Evolutionary conservation across 2,329 filamentous ascomycete genomes (phyloP), one percentile per base, ranked within the genome.

Genomic region (Allantophomopsis cytisporea): DNA sequence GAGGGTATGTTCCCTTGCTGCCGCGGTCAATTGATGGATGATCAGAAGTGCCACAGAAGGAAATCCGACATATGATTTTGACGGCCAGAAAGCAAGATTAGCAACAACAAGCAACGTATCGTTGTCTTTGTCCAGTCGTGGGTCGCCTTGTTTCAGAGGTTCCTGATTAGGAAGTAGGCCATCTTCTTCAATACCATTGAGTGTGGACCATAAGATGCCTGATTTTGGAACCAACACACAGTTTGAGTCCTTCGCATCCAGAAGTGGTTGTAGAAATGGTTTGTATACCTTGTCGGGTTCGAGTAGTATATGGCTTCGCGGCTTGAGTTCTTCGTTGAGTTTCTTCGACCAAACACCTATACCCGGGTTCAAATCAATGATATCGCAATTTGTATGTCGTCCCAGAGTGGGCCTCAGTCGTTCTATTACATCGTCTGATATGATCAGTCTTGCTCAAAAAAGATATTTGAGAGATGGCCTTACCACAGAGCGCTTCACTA

Each of bases 291-390:
- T 59, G 28, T 83, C 72, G 2, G 79, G 76, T 52, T 96, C 88
- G 59, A 95, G 68, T 33, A 98, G 66, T 35, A 95, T 63, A 62
- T 98, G 91, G 5, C 74, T 78, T 41, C 86, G 77, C 4, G 89
- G 89, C 50, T 85, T 63, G 7, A 98, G 65, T 35, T 71, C 62
- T 0, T 84, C 68, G 54, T 94, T 77, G 1, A 96, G 64, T 50
- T 80, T 83, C 20, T 66, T 65, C 28, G 88, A 94, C 75, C 82
- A 91, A 2, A 94, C 39, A 7, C 87, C 85, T 1, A 64, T 63
- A 12, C 87, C 87, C 0, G 89, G 89, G 56, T 88, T 85, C 41
- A 94, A 64, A 54, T 96, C 89, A 50, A 98, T 65, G 35, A 96
- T 70, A 51, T 94, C 87, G 60, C 88, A 87, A 39, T 84, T 83